These are phyloP conservation scores for Silene latifolia DNA, from an alignment of 148 eudicot genomes.

Conservation along the genomic window DNA sequence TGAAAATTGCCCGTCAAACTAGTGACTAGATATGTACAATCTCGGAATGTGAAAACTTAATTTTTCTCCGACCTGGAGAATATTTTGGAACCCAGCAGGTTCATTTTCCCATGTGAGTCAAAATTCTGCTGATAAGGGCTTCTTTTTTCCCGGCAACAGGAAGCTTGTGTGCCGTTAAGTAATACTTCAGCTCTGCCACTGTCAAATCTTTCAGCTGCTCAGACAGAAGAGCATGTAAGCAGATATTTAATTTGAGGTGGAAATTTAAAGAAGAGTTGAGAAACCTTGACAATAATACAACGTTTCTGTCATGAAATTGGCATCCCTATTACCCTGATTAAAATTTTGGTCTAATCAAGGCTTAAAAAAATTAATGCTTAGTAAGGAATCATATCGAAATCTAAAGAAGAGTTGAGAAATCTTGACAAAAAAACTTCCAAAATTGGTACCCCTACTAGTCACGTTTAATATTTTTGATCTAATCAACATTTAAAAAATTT, in stretches of 20 bases:
- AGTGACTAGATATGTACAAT: slow-evolving; percentile 10
- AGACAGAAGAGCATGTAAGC: not conserved
- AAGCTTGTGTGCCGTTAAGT: slow-evolving; percentile 61
- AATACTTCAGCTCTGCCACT: slow-evolving; percentile 63
- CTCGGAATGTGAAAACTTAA: not conserved
- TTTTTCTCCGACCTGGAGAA: not conserved
- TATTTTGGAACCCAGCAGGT: not conserved
- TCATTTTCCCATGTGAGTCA: slow-evolving; percentile 79
- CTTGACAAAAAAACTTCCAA: no score
- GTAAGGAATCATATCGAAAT: no score
- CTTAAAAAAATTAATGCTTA: no score
- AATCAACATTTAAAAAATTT: no score
- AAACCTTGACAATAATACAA: no score
- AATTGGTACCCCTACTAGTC: no score
- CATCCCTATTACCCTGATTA: no score
- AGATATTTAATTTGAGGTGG: not conserved
- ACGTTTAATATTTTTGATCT: no score
- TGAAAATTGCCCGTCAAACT: slow-evolving; percentile 5
- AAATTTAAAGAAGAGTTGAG: no score
- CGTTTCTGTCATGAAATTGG: no score
- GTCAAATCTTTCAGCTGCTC: slow-evolving; percentile 82
- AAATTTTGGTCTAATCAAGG: no score
- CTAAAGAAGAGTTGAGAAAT: no score
- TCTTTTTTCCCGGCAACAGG: slow-evolving; percentile 79
- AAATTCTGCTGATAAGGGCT: slow-evolving; percentile 68